Conservation (phyloP, 352 stramenopile genomes). For the Phytophthora pistaciae region DNA sequence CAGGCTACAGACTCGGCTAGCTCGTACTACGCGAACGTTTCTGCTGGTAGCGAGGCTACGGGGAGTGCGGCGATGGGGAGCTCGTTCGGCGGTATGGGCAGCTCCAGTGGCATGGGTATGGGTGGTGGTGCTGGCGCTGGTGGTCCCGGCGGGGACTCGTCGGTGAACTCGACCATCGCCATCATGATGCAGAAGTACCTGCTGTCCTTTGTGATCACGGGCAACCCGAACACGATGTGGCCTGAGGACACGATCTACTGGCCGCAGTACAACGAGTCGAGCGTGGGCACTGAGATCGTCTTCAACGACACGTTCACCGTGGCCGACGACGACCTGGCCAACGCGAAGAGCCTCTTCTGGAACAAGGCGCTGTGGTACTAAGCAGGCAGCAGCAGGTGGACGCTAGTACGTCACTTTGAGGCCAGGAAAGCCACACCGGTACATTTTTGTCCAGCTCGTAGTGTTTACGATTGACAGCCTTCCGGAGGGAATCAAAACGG, state of each 20-base stretch:
- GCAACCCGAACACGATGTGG: constrained; percentile 36
- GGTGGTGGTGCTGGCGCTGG: constrained; percentile 3
- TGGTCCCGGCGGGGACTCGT: constrained; percentile 17
- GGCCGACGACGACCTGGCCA: constrained; percentile 35
- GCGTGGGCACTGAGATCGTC: constrained; percentile 29
- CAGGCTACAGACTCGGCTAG: constrained; percentile 19
- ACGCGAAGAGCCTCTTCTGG: constrained; percentile 41
- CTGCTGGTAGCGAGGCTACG: background rate
- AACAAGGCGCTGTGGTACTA: constrained; percentile 47
- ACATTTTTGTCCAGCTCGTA: background rate
- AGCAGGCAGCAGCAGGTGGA: background rate
- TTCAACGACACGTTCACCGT: constrained; percentile 42
- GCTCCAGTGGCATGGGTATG: constrained; percentile 17
- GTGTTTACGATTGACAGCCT: background rate
- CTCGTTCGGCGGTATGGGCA: constrained; percentile 14
- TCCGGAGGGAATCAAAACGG: background rate
- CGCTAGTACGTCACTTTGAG: background rate
- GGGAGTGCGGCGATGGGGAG: background rate
- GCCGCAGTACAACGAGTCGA: constrained; percentile 41
- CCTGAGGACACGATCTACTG: constrained; percentile 36
- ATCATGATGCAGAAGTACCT: constrained; percentile 41
- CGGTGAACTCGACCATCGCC: constrained; percentile 30
- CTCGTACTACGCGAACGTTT: constrained; percentile 27
- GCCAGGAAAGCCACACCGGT: background rate
- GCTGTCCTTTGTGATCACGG: constrained; percentile 40